phyloP scores from a whole-genome alignment of 2,329 filamentous ascomycete species.

The Amauroascus niger region DNA sequence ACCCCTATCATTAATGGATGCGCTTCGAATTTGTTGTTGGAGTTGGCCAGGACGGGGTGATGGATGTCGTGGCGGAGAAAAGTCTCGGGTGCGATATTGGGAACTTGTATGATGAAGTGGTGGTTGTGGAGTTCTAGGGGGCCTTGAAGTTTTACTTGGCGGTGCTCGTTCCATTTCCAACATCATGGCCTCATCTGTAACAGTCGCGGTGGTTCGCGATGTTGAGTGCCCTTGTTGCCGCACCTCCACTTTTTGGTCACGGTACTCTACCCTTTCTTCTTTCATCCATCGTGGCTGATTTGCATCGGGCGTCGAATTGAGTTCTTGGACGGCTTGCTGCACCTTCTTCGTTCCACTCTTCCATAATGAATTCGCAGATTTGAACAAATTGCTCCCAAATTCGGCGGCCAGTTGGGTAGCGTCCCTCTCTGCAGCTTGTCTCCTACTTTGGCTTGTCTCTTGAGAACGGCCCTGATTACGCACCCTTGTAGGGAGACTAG shows the following conservation, averaged over 20 bases:
- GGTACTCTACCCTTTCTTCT: constrained; percentile 36
- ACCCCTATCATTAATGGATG: not conserved
- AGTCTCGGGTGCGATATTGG: constrained; percentile 36
- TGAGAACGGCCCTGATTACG: not conserved
- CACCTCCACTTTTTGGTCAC: constrained; percentile 16
- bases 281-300: constrained; percentile 94
- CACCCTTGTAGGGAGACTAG: not conserved
- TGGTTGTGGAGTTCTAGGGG: constrained; percentile 42
- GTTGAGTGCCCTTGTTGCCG: constrained; percentile 5
- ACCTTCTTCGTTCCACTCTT: constrained; percentile 89
- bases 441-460: constrained; percentile 22
- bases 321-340: constrained; percentile 82
- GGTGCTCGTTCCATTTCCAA: constrained; percentile 46
- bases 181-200: constrained; percentile 56
- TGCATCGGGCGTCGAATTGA: constrained; percentile 62
- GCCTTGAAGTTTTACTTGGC: constrained; percentile 1
- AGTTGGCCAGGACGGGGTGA: constrained; percentile 38
- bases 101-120: constrained; percentile 32
- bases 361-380: constrained; percentile 91
- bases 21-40: constrained; percentile 10
- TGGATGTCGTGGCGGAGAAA: constrained; percentile 26
- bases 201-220: constrained; percentile 6
- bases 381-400: constrained; percentile 73
- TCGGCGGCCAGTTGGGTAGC: constrained; percentile 72
- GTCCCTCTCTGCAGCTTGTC: constrained; percentile 54